A percentile compares a stretch with the other conserved stretches of the same genome.
phyloP scores from a whole-genome alignment of 768 basidiomycete species.

The Neoboletus magnificus region DNA sequence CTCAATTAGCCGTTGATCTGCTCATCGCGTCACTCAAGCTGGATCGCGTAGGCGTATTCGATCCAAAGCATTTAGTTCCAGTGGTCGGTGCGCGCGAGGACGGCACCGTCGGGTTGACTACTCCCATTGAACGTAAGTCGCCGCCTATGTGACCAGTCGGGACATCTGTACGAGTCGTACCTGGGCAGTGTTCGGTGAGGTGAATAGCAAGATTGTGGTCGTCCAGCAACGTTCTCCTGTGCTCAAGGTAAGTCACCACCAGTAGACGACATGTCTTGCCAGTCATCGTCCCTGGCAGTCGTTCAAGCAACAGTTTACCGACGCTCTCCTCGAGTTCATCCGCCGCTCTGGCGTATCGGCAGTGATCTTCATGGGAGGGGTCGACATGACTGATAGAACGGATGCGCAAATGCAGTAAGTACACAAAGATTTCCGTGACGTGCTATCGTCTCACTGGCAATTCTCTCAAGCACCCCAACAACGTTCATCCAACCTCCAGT shows the following conservation, averaged over 20 bases:
- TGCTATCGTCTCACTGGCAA: constrained; percentile 1
- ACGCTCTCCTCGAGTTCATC: constrained; percentile 56
- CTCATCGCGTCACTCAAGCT: constrained; percentile 66
- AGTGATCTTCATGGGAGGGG: constrained; percentile 66
- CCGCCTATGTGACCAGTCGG: background rate
- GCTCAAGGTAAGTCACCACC: constrained; percentile 52
- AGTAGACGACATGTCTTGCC: background rate
- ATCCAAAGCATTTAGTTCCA: constrained; percentile 61
- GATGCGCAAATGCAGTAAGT: constrained; percentile 75
- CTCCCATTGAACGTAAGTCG: constrained; percentile 69
- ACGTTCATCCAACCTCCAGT: constrained; percentile 50
- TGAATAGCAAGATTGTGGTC: constrained; percentile 48
- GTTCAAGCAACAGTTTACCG: constrained; percentile 65
- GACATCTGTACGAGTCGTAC: background rate
- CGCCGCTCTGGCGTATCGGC: constrained; percentile 44
- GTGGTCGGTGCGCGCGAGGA: constrained; percentile 72
- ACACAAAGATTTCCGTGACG: constrained; percentile 19
- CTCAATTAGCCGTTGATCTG: constrained; percentile 75
- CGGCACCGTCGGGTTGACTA: constrained; percentile 57
- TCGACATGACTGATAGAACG: constrained; percentile 70
- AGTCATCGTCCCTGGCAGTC: constrained; percentile 39
- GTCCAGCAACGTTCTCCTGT: constrained; percentile 80
- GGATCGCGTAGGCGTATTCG: constrained; percentile 57
- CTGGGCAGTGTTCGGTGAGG: constrained; percentile 59
- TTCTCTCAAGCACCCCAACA: constrained; percentile 54